A percentile compares a stretch with the other conserved stretches of the same genome.
Conservation (phyloP, 192 early-diverging fungal species). For the Rhizophagus sp. region DNA sequence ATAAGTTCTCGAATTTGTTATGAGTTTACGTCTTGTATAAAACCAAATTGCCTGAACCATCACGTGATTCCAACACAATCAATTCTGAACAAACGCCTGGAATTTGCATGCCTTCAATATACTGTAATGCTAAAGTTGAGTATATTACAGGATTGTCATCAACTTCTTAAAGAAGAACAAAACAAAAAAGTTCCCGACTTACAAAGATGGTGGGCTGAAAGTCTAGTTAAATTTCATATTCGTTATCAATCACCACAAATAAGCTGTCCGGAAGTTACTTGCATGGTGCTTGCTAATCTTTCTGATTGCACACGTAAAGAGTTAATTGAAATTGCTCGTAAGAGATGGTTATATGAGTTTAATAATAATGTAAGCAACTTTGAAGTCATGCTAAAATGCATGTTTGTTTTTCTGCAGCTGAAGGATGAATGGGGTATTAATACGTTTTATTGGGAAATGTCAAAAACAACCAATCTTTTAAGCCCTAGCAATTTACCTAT, state of each 20-base stretch:
- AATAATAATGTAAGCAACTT: slow-evolving; percentile 26
- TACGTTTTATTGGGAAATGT: neutral
- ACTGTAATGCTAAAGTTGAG: neutral
- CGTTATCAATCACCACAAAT: neutral
- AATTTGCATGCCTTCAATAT: neutral
- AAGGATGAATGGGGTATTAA: neutral
- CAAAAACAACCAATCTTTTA: neutral
- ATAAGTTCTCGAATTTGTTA: slow-evolving; percentile 10
- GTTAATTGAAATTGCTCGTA: neutral
- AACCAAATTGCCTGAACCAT: slow-evolving; percentile 1
- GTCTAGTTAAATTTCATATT: neutral
- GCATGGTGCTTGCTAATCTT: neutral
- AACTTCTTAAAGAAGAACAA: neutral
- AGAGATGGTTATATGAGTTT: neutral
- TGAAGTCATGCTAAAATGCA: slow-evolving; percentile 37
- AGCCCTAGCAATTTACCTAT: neutral
- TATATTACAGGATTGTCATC: neutral
- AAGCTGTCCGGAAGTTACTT: neutral
- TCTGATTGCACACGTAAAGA: neutral
- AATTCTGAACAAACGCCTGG: neutral
- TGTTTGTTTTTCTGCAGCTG: slow-evolving; percentile 12
- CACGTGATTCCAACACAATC: neutral
- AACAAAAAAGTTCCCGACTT: neutral
- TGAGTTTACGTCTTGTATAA: neutral
- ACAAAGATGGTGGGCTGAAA: slow-evolving; percentile 11